These are phyloP conservation scores for Neospora caninum DNA, from an alignment of 169 alveolate genomes.

Conservation along the genomic window DNA sequence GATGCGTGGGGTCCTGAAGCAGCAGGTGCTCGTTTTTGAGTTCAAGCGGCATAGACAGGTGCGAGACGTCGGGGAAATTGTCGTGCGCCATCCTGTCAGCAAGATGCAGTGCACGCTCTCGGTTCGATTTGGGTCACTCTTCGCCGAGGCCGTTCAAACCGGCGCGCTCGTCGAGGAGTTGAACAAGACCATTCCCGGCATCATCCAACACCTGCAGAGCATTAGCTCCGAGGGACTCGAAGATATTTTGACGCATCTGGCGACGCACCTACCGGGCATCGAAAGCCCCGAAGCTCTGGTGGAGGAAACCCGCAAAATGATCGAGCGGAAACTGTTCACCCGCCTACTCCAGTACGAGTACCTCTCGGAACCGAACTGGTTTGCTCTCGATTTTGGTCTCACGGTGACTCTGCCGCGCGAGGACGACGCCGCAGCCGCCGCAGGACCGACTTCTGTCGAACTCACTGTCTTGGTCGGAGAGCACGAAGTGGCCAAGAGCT, in stretches of 20 bases:
- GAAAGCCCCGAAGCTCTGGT: background rate
- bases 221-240: background rate
- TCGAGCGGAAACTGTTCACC: background rate
- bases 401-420: background rate
- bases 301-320: background rate
- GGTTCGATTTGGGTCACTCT: background rate
- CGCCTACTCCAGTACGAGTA: background rate
- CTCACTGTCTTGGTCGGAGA: conserved; percentile 5
- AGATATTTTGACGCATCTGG: background rate
- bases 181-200: background rate
- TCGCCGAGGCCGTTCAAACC: background rate
- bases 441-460: background rate
- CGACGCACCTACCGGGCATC: conserved; percentile 10
- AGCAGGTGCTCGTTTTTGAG: background rate
- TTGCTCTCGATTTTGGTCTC: conserved; percentile 6
- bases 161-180: background rate
- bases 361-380: background rate
- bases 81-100: background rate
- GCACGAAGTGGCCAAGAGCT: background rate
- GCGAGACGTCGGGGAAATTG: background rate
- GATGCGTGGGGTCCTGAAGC: background rate
- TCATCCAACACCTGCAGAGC: background rate
- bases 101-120: background rate
- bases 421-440: background rate
- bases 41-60: background rate